phyloP scores from a whole-genome alignment of 1,284 basidiomycete species.

The Rhizopogon parksii region DNA sequence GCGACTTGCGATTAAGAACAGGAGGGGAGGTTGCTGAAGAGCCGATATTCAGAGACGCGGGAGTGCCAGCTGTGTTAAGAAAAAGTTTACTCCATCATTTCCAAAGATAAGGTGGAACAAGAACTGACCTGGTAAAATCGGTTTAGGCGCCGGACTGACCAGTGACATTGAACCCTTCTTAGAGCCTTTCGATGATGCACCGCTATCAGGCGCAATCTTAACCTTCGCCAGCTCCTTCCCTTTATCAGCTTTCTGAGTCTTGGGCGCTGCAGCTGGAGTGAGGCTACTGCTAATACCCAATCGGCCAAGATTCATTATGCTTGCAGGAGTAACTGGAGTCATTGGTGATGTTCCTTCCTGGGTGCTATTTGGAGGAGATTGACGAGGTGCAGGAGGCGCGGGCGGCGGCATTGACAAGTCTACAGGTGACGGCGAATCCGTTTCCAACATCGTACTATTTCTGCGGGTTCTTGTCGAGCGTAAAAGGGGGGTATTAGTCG shows the following conservation, averaged over 20 bases:
- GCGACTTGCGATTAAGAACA: constrained; percentile 67
- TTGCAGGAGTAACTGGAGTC: constrained; percentile 79
- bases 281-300: constrained; percentile 46
- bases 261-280: constrained; percentile 18
- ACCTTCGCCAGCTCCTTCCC: constrained; percentile 26
- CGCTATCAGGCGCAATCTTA: constrained; percentile 18
- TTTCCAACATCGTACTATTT: constrained; percentile 40
- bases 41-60: constrained; percentile 17
- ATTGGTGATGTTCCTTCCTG: constrained; percentile 26
- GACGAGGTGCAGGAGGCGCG: constrained; percentile 30
- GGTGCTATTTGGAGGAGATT: constrained; percentile 11
- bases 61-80: constrained; percentile 20
- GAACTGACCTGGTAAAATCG: constrained; percentile 58
- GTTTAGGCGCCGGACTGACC: constrained; percentile 42
- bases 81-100: not conserved
- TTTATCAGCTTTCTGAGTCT: constrained; percentile 19
- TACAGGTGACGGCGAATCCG: constrained; percentile 68
- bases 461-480: constrained; percentile 34
- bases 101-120: not conserved
- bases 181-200: constrained; percentile 15
- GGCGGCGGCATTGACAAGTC: constrained; percentile 82
- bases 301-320: constrained; percentile 77
- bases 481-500: constrained; percentile 58
- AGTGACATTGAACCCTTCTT: constrained; percentile 25
- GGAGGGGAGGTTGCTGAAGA: constrained; percentile 24